A percentile compares a stretch with the other conserved stretches of the same genome.
Evolutionary conservation across 257 asterid genomes (phyloP).

Genomic region (Forsythia viridissima): DNA sequence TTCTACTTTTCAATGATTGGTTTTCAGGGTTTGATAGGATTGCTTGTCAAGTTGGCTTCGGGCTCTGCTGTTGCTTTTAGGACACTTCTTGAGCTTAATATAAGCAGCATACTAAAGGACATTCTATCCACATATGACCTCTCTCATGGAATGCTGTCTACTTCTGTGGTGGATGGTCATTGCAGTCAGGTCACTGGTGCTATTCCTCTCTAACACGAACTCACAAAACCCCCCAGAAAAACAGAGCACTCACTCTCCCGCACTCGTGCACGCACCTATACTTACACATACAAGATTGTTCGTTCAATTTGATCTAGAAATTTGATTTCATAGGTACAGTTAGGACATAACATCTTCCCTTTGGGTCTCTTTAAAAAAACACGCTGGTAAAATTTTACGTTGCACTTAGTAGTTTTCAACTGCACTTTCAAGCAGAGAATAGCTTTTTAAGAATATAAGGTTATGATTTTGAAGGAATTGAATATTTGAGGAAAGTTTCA

Average conservation of each 20-base stretch:
- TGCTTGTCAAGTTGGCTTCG: constrained; percentile 77
- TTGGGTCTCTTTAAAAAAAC: background rate
- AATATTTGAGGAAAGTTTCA: constrained; percentile 7
- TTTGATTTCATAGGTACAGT: background rate
- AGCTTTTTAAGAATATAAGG: background rate
- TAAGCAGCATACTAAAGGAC: constrained; percentile 68
- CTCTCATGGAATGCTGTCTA: constrained; percentile 65
- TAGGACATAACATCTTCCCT: background rate
- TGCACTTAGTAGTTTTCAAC: background rate
- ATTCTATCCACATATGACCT: constrained; percentile 56
- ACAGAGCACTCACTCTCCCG: background rate
- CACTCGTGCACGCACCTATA: background rate
- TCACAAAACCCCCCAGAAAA: background rate
- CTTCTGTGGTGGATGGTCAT: constrained; percentile 62
- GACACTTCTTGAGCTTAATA: constrained; percentile 76
- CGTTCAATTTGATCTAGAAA: background rate
- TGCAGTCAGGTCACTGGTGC: constrained; percentile 55
- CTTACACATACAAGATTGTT: background rate
- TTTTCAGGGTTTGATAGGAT: constrained; percentile 82
- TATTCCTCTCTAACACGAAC: background rate
- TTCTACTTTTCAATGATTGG: constrained; percentile 24
- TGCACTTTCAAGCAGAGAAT: background rate
- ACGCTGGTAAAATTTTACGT: background rate
- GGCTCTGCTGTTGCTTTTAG: constrained; percentile 75
- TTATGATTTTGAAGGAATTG: background rate